Conservation (phyloP, 257 asterid genomes). For the Jaltomata sinuosa region DNA sequence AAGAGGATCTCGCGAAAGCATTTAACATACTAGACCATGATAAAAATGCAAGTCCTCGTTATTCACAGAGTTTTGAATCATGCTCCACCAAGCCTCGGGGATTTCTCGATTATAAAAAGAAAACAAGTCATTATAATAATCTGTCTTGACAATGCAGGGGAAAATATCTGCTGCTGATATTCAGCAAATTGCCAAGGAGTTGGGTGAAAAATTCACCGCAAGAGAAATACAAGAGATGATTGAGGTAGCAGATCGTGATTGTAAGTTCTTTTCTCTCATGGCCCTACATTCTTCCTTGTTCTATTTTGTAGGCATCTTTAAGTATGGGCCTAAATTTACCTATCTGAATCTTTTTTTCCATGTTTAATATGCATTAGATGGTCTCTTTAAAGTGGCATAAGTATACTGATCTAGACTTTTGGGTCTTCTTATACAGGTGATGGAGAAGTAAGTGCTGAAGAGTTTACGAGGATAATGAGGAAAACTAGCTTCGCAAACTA, state of each 20-base stretch:
- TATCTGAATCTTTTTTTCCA: background rate
- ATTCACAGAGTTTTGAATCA: background rate
- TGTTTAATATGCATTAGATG: background rate
- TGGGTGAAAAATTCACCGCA: constrained; percentile 68
- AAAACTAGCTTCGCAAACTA: constrained; percentile 68
- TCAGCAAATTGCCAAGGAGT: constrained; percentile 68
- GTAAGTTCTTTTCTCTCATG: constrained; percentile 40
- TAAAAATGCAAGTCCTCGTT: constrained; percentile 43
- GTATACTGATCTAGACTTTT: background rate
- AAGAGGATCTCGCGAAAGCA: constrained; percentile 85
- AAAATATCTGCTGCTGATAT: constrained; percentile 81
- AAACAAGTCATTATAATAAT: background rate
- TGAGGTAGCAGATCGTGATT: constrained; percentile 87
- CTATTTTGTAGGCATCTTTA: too few species aligned
- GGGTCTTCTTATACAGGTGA: constrained; percentile 40
- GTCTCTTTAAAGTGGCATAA: background rate
- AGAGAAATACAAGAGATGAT: constrained; percentile 89
- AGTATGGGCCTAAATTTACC: too few species aligned
- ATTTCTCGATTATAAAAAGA: background rate
- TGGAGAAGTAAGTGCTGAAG: constrained; percentile 80
- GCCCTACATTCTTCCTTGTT: background rate
- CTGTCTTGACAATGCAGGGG: constrained; percentile 38
- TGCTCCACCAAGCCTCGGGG: background rate
- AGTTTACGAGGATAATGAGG: constrained; percentile 88
- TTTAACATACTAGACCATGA: constrained; percentile 83